phyloP scores from a whole-genome alignment of 2,329 filamentous ascomycete genomes.

The Clarireedia hainanense region DNA sequence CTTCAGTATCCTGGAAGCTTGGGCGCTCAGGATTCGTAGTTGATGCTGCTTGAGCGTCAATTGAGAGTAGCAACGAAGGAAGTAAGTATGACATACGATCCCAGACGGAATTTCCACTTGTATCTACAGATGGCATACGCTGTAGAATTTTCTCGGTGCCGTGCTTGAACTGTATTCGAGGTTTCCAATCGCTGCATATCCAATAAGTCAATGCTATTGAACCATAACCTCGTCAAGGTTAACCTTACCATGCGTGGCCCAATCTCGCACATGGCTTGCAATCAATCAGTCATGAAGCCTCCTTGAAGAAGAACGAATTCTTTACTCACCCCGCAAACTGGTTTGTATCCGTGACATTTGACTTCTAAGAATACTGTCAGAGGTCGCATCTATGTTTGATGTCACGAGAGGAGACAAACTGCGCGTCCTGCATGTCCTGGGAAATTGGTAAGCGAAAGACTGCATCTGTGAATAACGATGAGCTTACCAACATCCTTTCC shows the following conservation, averaged over 20 bases:
- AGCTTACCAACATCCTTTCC: constrained; percentile 1
- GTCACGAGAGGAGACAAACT: not conserved
- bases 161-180: constrained; percentile 45
- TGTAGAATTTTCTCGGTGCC: constrained; percentile 43
- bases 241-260: not conserved
- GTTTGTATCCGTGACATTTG: constrained; percentile 1
- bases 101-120: constrained; percentile 45
- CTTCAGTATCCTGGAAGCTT: constrained; percentile 23
- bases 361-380: constrained; percentile 2
- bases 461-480: not conserved
- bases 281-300: not conserved
- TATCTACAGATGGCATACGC: constrained; percentile 44
- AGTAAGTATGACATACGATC: constrained; percentile 37
- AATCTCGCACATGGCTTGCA: not conserved
- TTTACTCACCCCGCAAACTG: not conserved
- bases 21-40: not conserved
- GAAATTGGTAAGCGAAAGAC: not conserved
- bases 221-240: not conserved
- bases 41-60: not conserved
- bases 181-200: constrained; percentile 43
- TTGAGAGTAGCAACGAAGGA: not conserved
- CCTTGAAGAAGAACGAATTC: not conserved
- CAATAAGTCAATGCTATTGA: not conserved
- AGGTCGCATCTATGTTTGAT: not conserved
- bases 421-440: constrained; percentile 5